Evolutionary conservation across 345 rosid genomes (phyloP).

Genomic region (Lepidium didymum): DNA sequence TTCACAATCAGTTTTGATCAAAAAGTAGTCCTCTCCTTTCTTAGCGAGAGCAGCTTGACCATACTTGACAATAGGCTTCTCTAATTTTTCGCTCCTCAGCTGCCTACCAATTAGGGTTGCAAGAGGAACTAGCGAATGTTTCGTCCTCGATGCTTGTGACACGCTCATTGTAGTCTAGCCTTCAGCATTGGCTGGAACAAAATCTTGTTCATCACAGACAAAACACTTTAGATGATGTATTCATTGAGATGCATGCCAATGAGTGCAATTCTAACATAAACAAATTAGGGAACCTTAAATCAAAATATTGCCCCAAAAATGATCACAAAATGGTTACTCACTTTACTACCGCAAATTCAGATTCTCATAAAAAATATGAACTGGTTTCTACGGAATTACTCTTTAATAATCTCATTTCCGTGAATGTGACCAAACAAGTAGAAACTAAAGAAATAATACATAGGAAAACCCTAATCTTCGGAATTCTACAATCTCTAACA

Average conservation of each 20-base stretch:
- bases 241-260: not conserved
- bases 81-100: constrained; percentile 78
- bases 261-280: not conserved
- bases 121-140: constrained; percentile 78
- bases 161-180: constrained; percentile 55
- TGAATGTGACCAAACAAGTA: not conserved
- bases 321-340: not conserved
- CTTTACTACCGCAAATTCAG: not conserved
- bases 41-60: constrained; percentile 97
- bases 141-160: constrained; percentile 54
- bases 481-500: not conserved
- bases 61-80: constrained; percentile 77
- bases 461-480: constrained; percentile 20
- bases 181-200: constrained; percentile 42
- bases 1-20: constrained; percentile 69
- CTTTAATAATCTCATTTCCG: not conserved
- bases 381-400: not conserved
- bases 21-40: constrained; percentile 96
- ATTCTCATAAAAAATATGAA: not conserved
- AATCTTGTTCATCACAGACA: constrained; percentile 2
- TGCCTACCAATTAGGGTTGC: constrained; percentile 91
- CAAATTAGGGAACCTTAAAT: not conserved
- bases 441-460: not conserved
- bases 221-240: not conserved
- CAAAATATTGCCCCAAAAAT: not conserved